Percentiles rank a stretch among this genome's conserved stretches.
These are phyloP conservation scores for Diutina neorugosa DNA, from an alignment of 1,139 yeast species.

Conservation along the genomic window DNA sequence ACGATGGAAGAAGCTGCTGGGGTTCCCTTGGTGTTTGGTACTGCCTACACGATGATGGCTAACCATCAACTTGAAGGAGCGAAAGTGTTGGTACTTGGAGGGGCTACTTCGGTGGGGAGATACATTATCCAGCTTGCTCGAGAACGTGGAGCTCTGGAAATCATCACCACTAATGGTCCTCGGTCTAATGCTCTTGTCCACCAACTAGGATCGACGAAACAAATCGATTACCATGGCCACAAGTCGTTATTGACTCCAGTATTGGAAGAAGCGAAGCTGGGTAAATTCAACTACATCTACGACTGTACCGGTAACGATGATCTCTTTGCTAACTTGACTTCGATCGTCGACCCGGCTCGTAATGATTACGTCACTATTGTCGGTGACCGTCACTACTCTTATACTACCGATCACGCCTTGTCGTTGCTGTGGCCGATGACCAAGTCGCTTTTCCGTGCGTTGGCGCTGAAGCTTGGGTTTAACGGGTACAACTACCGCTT, in stretches of 20 bases:
- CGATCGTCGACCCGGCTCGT: conserved; percentile 25
- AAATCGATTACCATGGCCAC: conserved; percentile 36
- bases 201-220: conserved; percentile 38
- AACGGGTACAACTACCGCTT: conserved; percentile 10
- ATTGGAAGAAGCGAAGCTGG: conserved; percentile 8
- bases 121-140: background rate
- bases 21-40: background rate
- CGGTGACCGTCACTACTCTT: conserved; percentile 33
- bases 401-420: conserved; percentile 8
- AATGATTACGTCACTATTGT: conserved; percentile 27
- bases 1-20: background rate
- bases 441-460: conserved; percentile 6
- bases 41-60: background rate
- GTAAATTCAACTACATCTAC: conserved; percentile 24
- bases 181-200: conserved; percentile 27
- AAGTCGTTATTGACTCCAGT: conserved; percentile 9
- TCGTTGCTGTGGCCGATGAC: conserved; percentile 6
- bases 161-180: background rate
- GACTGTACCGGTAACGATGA: conserved; percentile 21
- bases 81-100: background rate
- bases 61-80: background rate
- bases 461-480: conserved; percentile 9
- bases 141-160: background rate
- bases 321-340: conserved; percentile 12
- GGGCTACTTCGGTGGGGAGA: conserved; percentile 1